Evolutionary conservation across 1,284 basidiomycete species (phyloP), one percentile per base, ranked within the genome.

Genomic region (Apiotrichum gracile): DNA sequence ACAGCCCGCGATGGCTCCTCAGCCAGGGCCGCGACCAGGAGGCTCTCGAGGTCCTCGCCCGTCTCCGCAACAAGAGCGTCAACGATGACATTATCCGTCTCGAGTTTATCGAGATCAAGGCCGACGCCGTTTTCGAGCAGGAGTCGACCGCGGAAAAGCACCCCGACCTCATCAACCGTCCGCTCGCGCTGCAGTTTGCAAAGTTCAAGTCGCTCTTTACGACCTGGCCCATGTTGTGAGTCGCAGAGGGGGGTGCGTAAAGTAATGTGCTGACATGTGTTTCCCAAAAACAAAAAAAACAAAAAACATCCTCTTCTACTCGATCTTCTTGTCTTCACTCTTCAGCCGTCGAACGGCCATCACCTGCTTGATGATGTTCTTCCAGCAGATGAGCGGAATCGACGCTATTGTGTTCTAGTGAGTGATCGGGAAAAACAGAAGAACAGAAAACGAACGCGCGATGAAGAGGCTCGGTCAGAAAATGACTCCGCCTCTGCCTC

Each of bases 31-130:
- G 79, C 26, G 82, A 88, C 51, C 82, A 86, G 6, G 85, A 88
- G 67, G 83, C 85, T 0, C 74, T 86, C 21, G 62, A 65, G 12
- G 82, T 86, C 10, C 78, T 88, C 29, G 82, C 83, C 63, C 69
- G 68, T 34, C 81, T 83, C 9, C 82, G 86, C 35, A 67, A 76
- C 8, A 74, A 83, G 25, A 76, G 83, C 4, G 70, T 78, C 16
- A 79, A 85, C 54, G 78, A 81, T 25, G 83, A 85, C 39, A 69
- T 86, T 16, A 82, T 88, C 16, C 83, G 83, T 57, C 83, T 88
- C 52, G 86, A 88, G 64, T 87, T 82, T 70, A 74, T 88, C 81
- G 86, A 88, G 71, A 86, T 88, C 76, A 83, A 83, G 58, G 85
- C 85, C 0, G 84, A 88, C 64, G 77, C 82, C 62, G 56, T 85